phyloP scores from a whole-genome alignment of 345 rosid species.

The Angophora floribunda region DNA sequence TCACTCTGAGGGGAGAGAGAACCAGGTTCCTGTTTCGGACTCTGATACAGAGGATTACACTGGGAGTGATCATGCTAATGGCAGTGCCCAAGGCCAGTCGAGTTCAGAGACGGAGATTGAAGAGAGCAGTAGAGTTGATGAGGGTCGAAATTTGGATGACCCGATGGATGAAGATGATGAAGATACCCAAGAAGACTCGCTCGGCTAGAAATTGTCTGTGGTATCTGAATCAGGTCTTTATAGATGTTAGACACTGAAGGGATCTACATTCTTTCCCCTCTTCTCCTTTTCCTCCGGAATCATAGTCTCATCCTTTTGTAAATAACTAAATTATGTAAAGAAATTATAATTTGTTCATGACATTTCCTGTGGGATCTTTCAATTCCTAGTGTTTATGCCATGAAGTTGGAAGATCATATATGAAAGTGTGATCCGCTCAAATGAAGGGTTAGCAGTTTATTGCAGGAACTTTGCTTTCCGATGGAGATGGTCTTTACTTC shows the following conservation, averaged over 20 bases:
- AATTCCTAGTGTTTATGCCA: not conserved
- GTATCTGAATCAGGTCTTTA: not conserved
- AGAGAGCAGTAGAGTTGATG: constrained; percentile 8
- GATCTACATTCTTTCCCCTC: not conserved
- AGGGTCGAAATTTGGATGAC: constrained; percentile 13
- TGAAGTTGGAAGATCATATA: not conserved
- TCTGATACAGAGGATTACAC: constrained; percentile 52
- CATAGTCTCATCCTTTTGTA: not conserved
- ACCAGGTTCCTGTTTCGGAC: constrained; percentile 25
- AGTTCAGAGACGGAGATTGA: constrained; percentile 32
- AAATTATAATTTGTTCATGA: not conserved
- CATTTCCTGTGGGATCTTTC: not conserved
- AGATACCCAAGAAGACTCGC: constrained; percentile 22
- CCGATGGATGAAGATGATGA: constrained; percentile 54
- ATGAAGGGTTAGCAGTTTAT: not conserved
- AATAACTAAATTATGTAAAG: not conserved
- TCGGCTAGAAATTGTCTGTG: not conserved
- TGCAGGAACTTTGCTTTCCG: not conserved
- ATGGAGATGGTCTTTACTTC: not conserved
- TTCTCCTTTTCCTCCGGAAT: not conserved
- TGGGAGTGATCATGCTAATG: constrained; percentile 12
- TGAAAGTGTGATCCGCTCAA: not conserved
- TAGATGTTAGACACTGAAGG: not conserved
- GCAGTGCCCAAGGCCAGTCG: constrained; percentile 1
- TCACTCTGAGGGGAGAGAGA: constrained; percentile 12